Conservation (phyloP, 441 rosid genomes). For the Rhodomyrtus psidioides region DNA sequence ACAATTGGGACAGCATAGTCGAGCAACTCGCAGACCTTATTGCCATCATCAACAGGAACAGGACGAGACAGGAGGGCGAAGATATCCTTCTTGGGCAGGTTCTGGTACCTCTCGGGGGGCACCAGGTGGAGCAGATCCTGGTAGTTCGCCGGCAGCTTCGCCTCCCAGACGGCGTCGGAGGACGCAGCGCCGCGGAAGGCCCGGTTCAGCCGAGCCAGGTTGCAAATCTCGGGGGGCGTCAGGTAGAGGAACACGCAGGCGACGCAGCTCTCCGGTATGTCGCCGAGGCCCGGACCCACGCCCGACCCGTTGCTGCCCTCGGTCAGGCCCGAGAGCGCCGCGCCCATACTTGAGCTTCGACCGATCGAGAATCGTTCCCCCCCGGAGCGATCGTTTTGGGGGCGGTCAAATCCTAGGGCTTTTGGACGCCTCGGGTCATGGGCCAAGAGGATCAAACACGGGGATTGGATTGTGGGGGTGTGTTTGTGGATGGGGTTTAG, state of each 20-base stretch:
- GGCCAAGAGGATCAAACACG: neutral
- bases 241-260: slow-evolving; percentile 47
- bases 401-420: neutral
- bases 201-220: slow-evolving; percentile 46
- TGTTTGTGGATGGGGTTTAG: neutral
- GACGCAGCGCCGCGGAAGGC: slow-evolving; percentile 56
- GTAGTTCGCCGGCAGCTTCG: slow-evolving; percentile 41
- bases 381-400: neutral
- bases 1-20: neutral
- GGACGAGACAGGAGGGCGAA: slow-evolving; percentile 58
- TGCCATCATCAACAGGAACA: slow-evolving; percentile 51
- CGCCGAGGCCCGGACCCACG: slow-evolving; percentile 55
- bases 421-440: neutral
- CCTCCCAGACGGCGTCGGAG: slow-evolving; percentile 55
- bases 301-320: slow-evolving; percentile 38
- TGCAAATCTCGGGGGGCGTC: slow-evolving; percentile 63
- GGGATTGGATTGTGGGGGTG: neutral
- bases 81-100: slow-evolving; percentile 40
- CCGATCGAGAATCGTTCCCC: neutral
- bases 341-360: slow-evolving; percentile 32
- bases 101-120: slow-evolving; percentile 43
- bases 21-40: slow-evolving; percentile 32
- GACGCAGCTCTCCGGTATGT: slow-evolving; percentile 57
- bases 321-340: slow-evolving; percentile 61
- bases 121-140: slow-evolving; percentile 39